These are phyloP conservation scores for Hericium erinaceus DNA, from an alignment of 768 basidiomycete genomes.

Conservation along the genomic window DNA sequence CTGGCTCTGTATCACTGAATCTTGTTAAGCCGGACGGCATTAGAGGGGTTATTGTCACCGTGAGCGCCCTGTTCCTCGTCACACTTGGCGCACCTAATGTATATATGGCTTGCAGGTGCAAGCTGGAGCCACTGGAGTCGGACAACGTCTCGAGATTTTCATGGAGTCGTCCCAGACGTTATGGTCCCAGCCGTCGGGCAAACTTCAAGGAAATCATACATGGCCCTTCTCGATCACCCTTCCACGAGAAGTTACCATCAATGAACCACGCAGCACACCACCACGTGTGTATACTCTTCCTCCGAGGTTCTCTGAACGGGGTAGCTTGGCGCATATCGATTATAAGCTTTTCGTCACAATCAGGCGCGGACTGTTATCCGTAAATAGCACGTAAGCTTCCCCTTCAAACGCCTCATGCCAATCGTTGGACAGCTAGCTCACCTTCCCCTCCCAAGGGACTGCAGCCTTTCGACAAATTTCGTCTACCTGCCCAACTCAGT, in stretches of 20 bases:
- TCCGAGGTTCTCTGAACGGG: conserved; percentile 37
- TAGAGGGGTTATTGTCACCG: conserved; percentile 39
- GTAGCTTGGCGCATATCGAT: conserved; percentile 10
- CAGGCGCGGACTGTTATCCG: conserved; percentile 5
- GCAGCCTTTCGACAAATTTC: conserved; percentile 9
- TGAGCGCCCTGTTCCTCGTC: conserved; percentile 19
- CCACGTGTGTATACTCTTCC: conserved; percentile 33
- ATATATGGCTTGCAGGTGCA: neutral
- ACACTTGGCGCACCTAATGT: neutral
- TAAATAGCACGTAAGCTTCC: conserved; percentile 8
- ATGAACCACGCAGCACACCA: conserved; percentile 22
- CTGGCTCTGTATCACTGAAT: conserved; percentile 43
- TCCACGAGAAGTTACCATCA: conserved; percentile 32
- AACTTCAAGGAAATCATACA: conserved; percentile 33
- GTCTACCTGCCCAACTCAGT: conserved; percentile 11
- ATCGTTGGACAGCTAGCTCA: neutral
- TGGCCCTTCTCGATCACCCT: conserved; percentile 42
- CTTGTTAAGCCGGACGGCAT: conserved; percentile 39
- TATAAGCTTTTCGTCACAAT: conserved; percentile 11
- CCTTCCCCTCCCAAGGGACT: neutral
- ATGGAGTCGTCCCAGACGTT: conserved; percentile 33
- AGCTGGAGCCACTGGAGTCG: conserved; percentile 4
- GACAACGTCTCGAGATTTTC: conserved; percentile 45
- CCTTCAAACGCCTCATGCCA: neutral
- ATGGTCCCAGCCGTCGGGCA: conserved; percentile 31